These are phyloP conservation scores for Leishmania martiniquensis DNA, from an alignment of 208 protist genomes.

Conservation along the genomic window DNA sequence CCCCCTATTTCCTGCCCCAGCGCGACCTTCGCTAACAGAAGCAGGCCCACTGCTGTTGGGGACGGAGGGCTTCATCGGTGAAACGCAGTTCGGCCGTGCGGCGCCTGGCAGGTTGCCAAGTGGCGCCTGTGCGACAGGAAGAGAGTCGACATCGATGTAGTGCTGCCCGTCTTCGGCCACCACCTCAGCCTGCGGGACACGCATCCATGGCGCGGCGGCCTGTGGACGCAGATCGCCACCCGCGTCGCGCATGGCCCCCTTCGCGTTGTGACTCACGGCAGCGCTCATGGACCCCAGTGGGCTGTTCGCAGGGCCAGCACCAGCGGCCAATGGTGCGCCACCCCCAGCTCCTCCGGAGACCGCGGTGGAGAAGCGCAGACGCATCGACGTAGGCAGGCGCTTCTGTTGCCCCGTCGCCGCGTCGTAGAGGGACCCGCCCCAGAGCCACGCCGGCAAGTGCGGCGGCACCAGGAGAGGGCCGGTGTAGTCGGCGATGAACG, in stretches of 20 bases:
- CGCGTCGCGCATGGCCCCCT: background rate
- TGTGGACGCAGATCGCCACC: conserved; percentile 6
- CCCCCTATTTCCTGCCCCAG: background rate
- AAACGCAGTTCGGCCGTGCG: background rate
- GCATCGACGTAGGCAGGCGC: conserved; percentile 15
- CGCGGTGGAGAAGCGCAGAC: conserved; percentile 10
- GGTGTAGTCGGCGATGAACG: conserved; percentile 76
- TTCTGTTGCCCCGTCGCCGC: conserved; percentile 14
- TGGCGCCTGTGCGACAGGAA: background rate
- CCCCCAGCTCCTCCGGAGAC: conserved; percentile 6
- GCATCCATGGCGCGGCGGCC: conserved; percentile 23
- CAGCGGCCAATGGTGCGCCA: background rate
- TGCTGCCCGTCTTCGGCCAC: conserved; percentile 23
- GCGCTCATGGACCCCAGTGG: background rate
- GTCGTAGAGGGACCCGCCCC: conserved; percentile 42
- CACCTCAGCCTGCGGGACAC: conserved; percentile 16
- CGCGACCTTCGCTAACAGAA: background rate
- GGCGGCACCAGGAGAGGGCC: conserved; percentile 64
- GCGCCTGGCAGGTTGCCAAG: background rate
- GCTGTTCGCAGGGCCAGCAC: background rate
- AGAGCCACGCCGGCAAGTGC: conserved; percentile 65
- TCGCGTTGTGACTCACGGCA: background rate
- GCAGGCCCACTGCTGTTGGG: background rate
- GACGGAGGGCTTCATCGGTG: background rate
- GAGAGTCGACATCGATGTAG: conserved; percentile 24